Percentiles rank a stretch among this genome's conserved stretches.
Evolutionary conservation across 345 rosid genomes (phyloP).

Genomic region (Zanthoxylum bungeanum): DNA sequence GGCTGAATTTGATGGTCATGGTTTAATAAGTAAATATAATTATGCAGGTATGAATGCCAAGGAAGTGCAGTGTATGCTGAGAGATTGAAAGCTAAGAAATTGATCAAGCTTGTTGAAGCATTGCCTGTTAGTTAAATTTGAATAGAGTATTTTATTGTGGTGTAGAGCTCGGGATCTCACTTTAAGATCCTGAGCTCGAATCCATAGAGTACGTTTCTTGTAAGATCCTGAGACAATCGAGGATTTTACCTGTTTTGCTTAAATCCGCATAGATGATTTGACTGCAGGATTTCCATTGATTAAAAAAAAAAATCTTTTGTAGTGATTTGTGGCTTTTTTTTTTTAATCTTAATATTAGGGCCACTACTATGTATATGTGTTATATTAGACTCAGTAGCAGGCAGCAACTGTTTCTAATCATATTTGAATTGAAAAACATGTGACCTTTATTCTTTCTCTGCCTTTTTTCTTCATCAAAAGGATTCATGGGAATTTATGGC

Average conservation of each 20-base stretch:
- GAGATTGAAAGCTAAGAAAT: constrained; percentile 63
- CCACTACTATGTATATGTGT: neutral
- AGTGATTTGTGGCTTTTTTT: neutral
- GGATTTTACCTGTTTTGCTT: too few relatives aligned
- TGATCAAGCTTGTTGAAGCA: constrained; percentile 62
- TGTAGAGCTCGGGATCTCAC: too few relatives aligned
- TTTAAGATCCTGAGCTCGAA: too few relatives aligned
- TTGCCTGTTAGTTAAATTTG: constrained; percentile 33
- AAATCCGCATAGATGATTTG: too few relatives aligned
- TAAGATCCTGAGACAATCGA: too few relatives aligned
- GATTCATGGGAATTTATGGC: too few relatives aligned
- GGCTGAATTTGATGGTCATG: neutral
- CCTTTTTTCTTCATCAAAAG: neutral
- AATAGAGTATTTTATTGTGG: neutral
- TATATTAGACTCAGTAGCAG: neutral
- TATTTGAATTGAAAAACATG: neutral
- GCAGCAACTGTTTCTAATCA: too few relatives aligned
- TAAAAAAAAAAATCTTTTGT: too few relatives aligned
- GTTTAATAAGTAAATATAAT: too few relatives aligned
- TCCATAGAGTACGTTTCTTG: too few relatives aligned
- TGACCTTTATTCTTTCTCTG: neutral
- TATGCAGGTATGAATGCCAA: constrained; percentile 52
- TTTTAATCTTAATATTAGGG: neutral
- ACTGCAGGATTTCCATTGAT: too few relatives aligned
- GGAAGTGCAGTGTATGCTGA: constrained; percentile 53